A percentile compares a stretch with the other conserved stretches of the same genome.
phyloP scores from a whole-genome alignment of 768 basidiomycete genomes.

The Serendipita sp. region DNA sequence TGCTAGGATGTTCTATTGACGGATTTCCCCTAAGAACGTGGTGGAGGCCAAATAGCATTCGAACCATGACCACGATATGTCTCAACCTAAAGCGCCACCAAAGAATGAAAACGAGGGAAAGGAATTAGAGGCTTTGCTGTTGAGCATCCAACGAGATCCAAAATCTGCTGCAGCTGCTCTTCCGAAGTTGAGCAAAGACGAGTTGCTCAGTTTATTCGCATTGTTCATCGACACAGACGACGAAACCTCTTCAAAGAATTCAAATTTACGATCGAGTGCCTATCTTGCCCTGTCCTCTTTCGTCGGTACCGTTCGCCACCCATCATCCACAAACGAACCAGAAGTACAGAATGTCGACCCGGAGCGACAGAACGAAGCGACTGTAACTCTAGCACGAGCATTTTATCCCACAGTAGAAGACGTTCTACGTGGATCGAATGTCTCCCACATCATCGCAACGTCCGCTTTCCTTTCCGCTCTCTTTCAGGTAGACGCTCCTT shows the following conservation, averaged over 20 bases:
- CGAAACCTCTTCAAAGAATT: background rate
- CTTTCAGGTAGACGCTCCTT: slow-evolving; percentile 64
- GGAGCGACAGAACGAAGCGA: background rate
- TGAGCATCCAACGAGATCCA: background rate
- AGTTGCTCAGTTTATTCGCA: background rate
- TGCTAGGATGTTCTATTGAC: no score
- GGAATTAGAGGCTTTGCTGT: background rate
- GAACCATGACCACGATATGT: no score
- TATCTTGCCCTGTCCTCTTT: background rate
- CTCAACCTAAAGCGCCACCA: no score
- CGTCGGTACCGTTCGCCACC: background rate
- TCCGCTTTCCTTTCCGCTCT: slow-evolving; percentile 27
- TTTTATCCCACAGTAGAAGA: background rate
- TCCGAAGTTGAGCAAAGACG: background rate
- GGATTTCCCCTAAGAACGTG: no score
- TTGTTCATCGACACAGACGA: background rate
- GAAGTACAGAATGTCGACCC: background rate
- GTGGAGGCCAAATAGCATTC: no score
- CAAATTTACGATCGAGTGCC: background rate
- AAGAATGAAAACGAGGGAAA: no score
- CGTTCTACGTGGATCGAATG: background rate
- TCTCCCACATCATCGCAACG: background rate
- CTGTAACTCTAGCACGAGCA: background rate
- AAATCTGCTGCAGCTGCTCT: background rate
- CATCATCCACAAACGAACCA: background rate